Evolutionary conservation across 192 early-diverging fungal species (phyloP).

Genomic region (Dispira simplex): DNA sequence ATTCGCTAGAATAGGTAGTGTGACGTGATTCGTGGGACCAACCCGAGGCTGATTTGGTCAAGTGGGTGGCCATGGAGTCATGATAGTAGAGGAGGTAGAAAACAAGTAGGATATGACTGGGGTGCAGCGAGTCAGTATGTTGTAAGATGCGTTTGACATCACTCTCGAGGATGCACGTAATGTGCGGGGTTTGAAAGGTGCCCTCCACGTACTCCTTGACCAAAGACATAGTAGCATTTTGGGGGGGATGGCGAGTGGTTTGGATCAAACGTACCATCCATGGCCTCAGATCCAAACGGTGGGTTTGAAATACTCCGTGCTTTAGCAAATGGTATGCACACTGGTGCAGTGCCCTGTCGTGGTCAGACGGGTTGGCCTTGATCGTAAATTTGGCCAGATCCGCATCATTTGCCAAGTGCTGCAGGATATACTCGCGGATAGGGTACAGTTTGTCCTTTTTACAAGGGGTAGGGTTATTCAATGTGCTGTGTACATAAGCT

Average conservation of each 20-base stretch:
- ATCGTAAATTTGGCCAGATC: constrained; percentile 1
- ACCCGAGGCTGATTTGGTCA: neutral
- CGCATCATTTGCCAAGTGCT: neutral
- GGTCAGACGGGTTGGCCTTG: neutral
- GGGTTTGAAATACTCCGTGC: constrained; percentile 19
- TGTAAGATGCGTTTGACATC: constrained; percentile 7
- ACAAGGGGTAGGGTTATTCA: neutral
- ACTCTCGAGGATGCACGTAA: constrained; percentile 23
- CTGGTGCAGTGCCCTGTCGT: neutral
- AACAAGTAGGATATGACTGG: constrained; percentile 16
- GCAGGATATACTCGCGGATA: neutral
- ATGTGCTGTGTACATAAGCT: neutral
- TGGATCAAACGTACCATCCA: constrained; percentile 16
- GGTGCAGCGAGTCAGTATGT: constrained; percentile 12
- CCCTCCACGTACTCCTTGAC: constrained; percentile 22
- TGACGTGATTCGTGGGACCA: constrained; percentile 3
- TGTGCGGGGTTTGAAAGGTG: constrained; percentile 17
- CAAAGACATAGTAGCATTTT: constrained; percentile 14
- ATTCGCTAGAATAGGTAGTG: constrained; percentile 25
- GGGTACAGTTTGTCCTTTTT: constrained; percentile 6
- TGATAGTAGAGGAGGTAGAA: constrained; percentile 27
- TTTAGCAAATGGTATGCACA: constrained; percentile 14
- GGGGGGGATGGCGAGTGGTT: constrained; percentile 10
- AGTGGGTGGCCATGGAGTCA: constrained; percentile 12
- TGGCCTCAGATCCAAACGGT: constrained; percentile 22